Percentiles rank a stretch among this genome's conserved stretches.
Conservation (phyloP, 305 asterid genomes). For the Withania somnifera region DNA sequence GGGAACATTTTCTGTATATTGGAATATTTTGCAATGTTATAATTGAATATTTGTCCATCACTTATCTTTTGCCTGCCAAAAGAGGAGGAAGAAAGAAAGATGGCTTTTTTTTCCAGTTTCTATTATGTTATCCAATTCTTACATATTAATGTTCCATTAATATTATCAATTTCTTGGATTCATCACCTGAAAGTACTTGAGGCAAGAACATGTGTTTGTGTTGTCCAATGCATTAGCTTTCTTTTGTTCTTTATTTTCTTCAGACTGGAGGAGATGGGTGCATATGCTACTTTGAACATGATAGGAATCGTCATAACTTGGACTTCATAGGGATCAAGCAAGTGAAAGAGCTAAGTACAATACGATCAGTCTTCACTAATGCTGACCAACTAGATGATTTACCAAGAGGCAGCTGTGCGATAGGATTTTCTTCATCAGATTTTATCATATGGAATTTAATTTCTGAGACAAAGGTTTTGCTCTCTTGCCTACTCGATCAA, state of each 20-base stretch:
- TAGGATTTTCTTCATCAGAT: conserved; percentile 82
- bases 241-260: not conserved
- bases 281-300: conserved; percentile 73
- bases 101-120: not conserved
- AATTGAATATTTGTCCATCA: not conserved
- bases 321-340: conserved; percentile 83
- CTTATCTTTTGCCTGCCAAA: not conserved
- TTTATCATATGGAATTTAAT: conserved; percentile 76
- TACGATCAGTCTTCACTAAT: conserved; percentile 42
- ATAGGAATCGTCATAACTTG: conserved; percentile 37
- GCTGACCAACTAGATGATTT: conserved; percentile 27
- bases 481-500: not conserved
- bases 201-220: not conserved
- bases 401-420: conserved; percentile 46
- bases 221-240: not conserved
- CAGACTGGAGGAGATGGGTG: conserved; percentile 99
- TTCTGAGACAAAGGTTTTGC: conserved; percentile 60
- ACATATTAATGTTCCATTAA: not conserved
- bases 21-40: not conserved
- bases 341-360: conserved; percentile 68
- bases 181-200: not conserved
- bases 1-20: not conserved
- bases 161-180: not conserved
- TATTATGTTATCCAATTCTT: not conserved
- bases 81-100: not conserved